Evolutionary conservation across 1,284 basidiomycete genomes (phyloP), one percentile per base, ranked within the genome.

Genomic region (Ustilago xerochloae): DNA sequence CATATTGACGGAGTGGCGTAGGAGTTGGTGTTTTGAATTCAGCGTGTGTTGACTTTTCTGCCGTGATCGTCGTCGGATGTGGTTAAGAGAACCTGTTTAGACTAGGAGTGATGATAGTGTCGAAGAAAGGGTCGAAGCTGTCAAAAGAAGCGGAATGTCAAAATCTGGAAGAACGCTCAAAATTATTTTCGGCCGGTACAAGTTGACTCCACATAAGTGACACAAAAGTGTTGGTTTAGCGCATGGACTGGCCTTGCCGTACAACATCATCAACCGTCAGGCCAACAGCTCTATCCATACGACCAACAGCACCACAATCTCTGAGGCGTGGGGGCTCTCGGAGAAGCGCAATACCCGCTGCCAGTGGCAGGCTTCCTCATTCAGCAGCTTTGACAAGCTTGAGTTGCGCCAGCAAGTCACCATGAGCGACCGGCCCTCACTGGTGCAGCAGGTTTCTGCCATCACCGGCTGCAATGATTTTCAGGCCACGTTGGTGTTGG

Each of bases 381-480:
- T 12, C 22, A 26, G 12, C 54, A 26, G 41, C 36, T 28, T 39
- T 18, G 38, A 30, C 26, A 15, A n/a, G 24, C 13, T 15, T 10
- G 32, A n/a, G 33, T 28, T 18, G 41, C 41, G 24, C n/a, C 16
- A 41, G 29, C 41, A 7, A 13, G 39, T 9, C 38, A 63, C 12
- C 3, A 69, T 69, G 66, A 36, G 41, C 32, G 62, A 70, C 46
- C 53, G 57, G 24, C 9, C 58, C 3, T 45, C 53, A 0, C 39
- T 63, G 22, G 53, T 72, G 38, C 63, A 64, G 53, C 67, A 75
- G 53, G 47, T 75, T 18, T 41, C 36, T 22, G 68, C 60, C 22
- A 63, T 75, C 57, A 70, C 72, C 2, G 72, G 67, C 32, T 75
- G 67, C 49, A 67, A 61, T 41, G 60, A 66, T 15, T 63, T 51